phyloP scores from a whole-genome alignment of 2,329 filamentous ascomycete species.

The Drechslerella dactyloides region DNA sequence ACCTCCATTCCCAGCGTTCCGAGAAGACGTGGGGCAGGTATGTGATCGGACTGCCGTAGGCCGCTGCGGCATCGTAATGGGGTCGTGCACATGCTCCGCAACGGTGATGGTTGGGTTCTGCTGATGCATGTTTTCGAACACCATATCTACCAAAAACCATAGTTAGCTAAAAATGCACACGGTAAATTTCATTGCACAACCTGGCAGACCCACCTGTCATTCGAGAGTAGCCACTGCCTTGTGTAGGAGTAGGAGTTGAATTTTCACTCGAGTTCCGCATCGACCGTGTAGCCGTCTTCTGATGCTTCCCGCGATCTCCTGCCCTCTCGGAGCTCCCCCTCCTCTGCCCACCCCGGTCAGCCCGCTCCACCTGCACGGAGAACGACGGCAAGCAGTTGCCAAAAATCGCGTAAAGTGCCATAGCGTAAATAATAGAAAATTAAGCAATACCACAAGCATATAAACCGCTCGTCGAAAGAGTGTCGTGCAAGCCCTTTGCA shows the following conservation, averaged over 20 bases:
- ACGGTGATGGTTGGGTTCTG: background rate
- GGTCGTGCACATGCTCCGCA: conserved; percentile 11
- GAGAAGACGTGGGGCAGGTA: conserved; percentile 31
- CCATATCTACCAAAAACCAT: conserved; percentile 7
- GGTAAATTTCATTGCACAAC: too few relatives aligned
- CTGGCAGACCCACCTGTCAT: too few relatives aligned
- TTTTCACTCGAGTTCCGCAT: background rate
- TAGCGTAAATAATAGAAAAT: conserved; percentile 18
- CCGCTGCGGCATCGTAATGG: conserved; percentile 23
- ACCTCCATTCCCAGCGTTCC: conserved; percentile 30
- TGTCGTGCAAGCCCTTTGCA: background rate
- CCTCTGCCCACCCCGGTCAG: conserved; percentile 37
- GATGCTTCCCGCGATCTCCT: conserved; percentile 32
- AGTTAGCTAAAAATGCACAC: background rate
- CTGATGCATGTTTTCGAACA: background rate
- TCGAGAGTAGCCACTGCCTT: too few relatives aligned
- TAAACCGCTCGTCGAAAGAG: background rate
- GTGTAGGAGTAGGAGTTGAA: background rate
- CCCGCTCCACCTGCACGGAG: conserved; percentile 14
- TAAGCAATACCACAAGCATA: conserved; percentile 20
- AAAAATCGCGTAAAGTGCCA: conserved; percentile 43
- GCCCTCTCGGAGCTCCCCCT: conserved; percentile 7
- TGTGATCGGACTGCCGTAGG: conserved; percentile 32
- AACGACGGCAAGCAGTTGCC: conserved; percentile 47
- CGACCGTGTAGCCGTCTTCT: conserved; percentile 6